Percentiles rank a stretch among this genome's conserved stretches.
phyloP scores from a whole-genome alignment of 805 yeast genomes.

The Wickerhamomyces rabaulensis region DNA sequence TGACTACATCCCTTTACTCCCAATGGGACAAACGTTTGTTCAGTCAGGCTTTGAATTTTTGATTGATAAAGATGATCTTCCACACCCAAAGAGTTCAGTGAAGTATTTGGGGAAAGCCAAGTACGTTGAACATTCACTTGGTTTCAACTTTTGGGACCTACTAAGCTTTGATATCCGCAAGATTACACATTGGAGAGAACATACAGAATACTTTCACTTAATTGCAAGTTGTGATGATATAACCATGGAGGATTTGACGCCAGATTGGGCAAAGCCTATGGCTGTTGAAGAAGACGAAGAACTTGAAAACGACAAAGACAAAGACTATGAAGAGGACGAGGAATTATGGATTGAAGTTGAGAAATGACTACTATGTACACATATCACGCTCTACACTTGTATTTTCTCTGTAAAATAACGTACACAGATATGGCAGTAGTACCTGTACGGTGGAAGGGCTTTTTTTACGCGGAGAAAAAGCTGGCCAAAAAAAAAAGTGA shows the following conservation, averaged over 20 bases:
- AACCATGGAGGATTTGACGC: neutral
- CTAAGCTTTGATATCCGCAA: conserved; percentile 12
- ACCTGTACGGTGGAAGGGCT: too few species aligned
- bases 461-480: too few species aligned
- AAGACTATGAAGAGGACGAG: neutral
- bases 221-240: conserved; percentile 16
- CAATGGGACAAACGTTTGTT: conserved; percentile 39
- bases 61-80: conserved; percentile 30
- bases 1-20: conserved; percentile 57
- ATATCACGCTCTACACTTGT: too few species aligned
- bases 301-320: neutral
- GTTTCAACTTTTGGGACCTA: conserved; percentile 14
- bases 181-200: conserved; percentile 16
- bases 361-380: neutral
- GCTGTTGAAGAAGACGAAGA: neutral
- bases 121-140: conserved; percentile 7
- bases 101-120: conserved; percentile 13
- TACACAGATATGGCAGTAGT: too few species aligned
- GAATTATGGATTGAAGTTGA: neutral
- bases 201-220: conserved; percentile 15
- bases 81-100: conserved; percentile 27
- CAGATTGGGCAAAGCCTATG: neutral
- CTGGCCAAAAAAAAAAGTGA: neutral
- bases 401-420: too few species aligned
- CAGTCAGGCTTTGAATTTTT: conserved; percentile 30